Base-by-base conservation (phyloP, 2,329 filamentous ascomycete genomes). In the Dothidotthia symphoricarpi region DNA sequence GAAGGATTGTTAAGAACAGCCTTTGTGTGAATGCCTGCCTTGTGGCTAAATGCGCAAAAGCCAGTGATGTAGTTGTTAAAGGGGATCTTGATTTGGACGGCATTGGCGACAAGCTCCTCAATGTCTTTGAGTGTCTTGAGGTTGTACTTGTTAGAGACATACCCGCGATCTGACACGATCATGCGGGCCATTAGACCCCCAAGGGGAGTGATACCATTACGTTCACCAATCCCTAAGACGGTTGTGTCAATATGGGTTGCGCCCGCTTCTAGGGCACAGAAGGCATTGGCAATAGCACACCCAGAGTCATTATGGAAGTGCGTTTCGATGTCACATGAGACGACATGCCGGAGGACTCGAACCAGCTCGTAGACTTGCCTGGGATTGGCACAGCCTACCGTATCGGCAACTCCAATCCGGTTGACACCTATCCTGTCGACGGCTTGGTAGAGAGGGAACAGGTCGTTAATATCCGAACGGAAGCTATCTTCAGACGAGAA, bases 311-410 rank as follows among this genome's bases (percentile, higher is more conserved):
- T 87, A 77, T 95, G 89, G 79, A 64, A 65, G 47, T 65, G 61
- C 8, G 60, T 62, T 46, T 62, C 58, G 50, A 93, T 93, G 55
- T 93, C 86, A 65, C 86, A 90, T 56, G 75, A 72, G 50, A 85
- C 82, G 36, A 83, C 81, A 62, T 85, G 83, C 49, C 88, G 79
- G 33, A 95, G 78, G 11, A 88, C 93, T 60, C 88, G 76, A 50
- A 95, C 82, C 19, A 95, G 77, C 64, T 95, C 86, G 70, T 93
- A 95, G 32, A 95, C 89, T 73, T 93, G 86, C 63, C 89, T 77
- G 36, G 90, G 89, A 58, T 86, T 88, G 41, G 63, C 63, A 45
- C 64, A 72, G 41, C 69, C 71, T 52, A 95, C 89, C 9, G 89
- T 96, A 67, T 96, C 90, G 32, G 90, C 90, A 65, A 96, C 88